Base-by-base conservation (phyloP, 495 filamentous ascomycete species). In the Podospora appendiculata region DNA sequence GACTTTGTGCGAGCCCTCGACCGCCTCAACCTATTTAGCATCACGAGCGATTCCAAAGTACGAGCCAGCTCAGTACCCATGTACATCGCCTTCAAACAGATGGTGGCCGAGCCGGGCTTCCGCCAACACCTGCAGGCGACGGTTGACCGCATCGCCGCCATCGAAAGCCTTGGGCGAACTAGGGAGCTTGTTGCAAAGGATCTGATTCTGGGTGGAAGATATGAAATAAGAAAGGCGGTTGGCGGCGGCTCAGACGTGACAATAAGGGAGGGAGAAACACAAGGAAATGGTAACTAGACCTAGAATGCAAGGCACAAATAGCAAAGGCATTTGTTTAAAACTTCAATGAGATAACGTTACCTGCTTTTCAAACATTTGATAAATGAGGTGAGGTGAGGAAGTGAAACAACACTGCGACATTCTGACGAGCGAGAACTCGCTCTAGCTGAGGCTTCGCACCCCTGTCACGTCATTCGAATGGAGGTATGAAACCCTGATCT, bases 1-100 rank as follows among this genome's bases (percentile, higher is more conserved):
- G 93, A 97, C 61, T 98, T 98, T 65, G 90, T 98, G 61, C 83
- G 92, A 57, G 79, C 81, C 45, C 90, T 96, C 61, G 94, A 98
- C 66, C 86, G 93, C 53, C 80, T 91, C 48, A 97, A 97, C 60
- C 80, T 98, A 44, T 96, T 98, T 70, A 95, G 89, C 34, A 97
- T 98, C 60, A 90, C 92, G 54, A 88, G 83, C 32, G 78, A 81
- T 25, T 89, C 90, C 32, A 86, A 85, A 72, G 93, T 98, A 1
- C 83, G 94, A 17, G 93, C 93, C 6, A 90, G 95, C 69, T 90
- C 85, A 5, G 93, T 97, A 36, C 93, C 93, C 9, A 98, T 98
- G 93, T 88, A 92, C 69, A 81, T 81, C 41, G 93, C 94, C 0
- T 96, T 98, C 68, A 78, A 80, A 33, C 79, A 90, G 55, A 88